Evolutionary conservation across 441 rosid genomes (phyloP).

Genomic region (Syzygium malaccense): DNA sequence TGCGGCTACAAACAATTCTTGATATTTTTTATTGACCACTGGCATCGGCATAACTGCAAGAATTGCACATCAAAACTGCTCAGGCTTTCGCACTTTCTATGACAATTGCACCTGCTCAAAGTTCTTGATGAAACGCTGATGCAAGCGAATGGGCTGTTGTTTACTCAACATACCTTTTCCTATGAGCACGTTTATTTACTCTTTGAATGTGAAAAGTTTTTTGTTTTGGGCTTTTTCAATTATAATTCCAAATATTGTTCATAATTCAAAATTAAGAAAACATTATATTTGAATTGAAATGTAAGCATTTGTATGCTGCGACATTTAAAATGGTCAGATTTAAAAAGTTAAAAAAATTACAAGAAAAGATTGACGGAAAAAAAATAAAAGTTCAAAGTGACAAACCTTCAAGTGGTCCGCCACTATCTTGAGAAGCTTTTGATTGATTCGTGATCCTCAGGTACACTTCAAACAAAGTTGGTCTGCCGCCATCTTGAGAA

Average conservation of each 20-base stretch:
- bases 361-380: background rate
- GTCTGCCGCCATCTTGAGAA: background rate
- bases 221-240: background rate
- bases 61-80: background rate
- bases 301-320: background rate
- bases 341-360: background rate
- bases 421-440: background rate
- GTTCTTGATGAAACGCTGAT: background rate
- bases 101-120: background rate
- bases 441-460: background rate
- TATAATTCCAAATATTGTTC: background rate
- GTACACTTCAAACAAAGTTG: background rate
- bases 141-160: background rate
- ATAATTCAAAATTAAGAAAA: background rate
- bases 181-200: background rate
- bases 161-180: background rate
- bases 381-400: background rate
- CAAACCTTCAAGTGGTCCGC: background rate
- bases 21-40: background rate
- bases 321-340: background rate
- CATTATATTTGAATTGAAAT: background rate
- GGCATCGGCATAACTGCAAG: background rate
- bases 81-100: background rate
- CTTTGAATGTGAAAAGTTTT: background rate
- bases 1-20: accelerated